phyloP scores from a whole-genome alignment of 2,329 filamentous ascomycete species.

The Pestalotiopsis sp. region DNA sequence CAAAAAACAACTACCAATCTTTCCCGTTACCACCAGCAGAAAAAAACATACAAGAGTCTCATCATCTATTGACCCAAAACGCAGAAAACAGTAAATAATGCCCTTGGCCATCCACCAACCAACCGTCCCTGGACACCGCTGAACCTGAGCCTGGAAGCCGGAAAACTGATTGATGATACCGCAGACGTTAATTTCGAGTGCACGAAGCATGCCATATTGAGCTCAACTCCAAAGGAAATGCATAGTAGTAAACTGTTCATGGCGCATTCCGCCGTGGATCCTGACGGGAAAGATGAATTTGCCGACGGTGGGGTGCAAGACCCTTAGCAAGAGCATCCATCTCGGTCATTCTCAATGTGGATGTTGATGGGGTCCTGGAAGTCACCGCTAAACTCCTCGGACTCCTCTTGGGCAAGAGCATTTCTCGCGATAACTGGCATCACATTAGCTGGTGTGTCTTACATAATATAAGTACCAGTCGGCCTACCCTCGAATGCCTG shows the following conservation, averaged over 20 bases:
- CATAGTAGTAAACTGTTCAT: background rate
- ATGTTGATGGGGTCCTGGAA: constrained; percentile 99
- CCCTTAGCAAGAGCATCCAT: constrained; percentile 86
- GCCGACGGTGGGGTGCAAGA: background rate
- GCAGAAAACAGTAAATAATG: background rate
- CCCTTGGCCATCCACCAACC: background rate
- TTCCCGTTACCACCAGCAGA: background rate
- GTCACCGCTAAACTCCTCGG: constrained; percentile 95
- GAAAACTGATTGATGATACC: background rate
- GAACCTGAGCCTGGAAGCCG: constrained; percentile 1
- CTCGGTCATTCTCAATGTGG: constrained; percentile 89
- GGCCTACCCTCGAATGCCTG: constrained; percentile 67
- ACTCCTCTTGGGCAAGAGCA: constrained; percentile 93
- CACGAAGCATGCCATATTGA: constrained; percentile 3
- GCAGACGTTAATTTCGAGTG: constrained; percentile 2
- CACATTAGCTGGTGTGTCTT: background rate
- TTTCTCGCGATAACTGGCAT: constrained; percentile 87
- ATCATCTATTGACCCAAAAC: constrained; percentile 1
- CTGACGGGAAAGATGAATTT: background rate
- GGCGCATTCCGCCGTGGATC: background rate
- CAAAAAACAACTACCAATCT: background rate
- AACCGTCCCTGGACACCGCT: background rate
- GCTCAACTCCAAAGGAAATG: constrained; percentile 10
- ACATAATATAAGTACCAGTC: constrained; percentile 18
- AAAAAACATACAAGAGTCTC: background rate